A percentile compares a stretch with the other conserved stretches of the same genome.
phyloP scores from a whole-genome alignment of 106 monocot genomes.

The Acorus gramineus region DNA sequence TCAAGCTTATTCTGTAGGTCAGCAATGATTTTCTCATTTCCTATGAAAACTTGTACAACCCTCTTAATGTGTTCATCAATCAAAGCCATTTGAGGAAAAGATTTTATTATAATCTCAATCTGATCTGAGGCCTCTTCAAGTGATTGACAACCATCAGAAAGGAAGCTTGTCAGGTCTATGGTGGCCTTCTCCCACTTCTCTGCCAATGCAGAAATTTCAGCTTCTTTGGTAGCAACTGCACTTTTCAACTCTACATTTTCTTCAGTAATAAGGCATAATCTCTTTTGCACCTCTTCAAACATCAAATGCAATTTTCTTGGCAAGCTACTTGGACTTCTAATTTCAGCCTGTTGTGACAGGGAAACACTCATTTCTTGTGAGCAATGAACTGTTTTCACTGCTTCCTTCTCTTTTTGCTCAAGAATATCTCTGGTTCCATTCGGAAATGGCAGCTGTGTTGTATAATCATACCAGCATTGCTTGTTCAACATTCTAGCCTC shows the following conservation, averaged over 20 bases:
- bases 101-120: conserved; percentile 37
- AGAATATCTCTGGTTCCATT: conserved; percentile 8
- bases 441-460: background rate
- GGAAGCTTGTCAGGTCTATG: conserved; percentile 49
- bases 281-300: conserved; percentile 21
- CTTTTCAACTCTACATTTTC: conserved; percentile 39
- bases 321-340: background rate
- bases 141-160: conserved; percentile 48
- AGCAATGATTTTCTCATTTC: conserved; percentile 45
- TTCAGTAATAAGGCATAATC: conserved; percentile 16
- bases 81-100: conserved; percentile 32
- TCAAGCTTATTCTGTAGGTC: conserved; percentile 43
- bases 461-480: background rate
- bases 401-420: conserved; percentile 13
- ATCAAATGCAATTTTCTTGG: background rate
- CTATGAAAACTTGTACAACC: conserved; percentile 40
- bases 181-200: conserved; percentile 67
- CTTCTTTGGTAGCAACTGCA: conserved; percentile 26
- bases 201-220: conserved; percentile 22
- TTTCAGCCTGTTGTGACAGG: conserved; percentile 13
- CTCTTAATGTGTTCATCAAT: conserved; percentile 44
- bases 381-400: conserved; percentile 9
- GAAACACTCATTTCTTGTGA: conserved; percentile 10
- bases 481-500: conserved; percentile 10
- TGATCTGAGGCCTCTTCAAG: conserved; percentile 57